Base-by-base conservation (phyloP, 306 rosid species). In the Gastrolobium bilobum region DNA sequence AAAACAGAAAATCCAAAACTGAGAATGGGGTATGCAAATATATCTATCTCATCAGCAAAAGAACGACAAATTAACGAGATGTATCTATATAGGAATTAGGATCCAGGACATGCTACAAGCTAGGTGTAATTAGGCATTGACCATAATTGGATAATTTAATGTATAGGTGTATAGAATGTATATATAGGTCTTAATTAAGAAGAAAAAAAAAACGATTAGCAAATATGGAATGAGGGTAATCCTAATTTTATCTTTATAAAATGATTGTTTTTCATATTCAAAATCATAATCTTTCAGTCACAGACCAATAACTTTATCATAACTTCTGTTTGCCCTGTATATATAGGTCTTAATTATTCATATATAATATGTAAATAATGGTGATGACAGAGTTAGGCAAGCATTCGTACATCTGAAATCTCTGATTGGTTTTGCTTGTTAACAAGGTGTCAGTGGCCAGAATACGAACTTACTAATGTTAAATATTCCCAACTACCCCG, bases 361-460 rank as follows among this genome's bases (percentile, higher is more conserved):
- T 14, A 31, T n/a, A 6, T 35, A 58, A 6, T 11, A 63, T 6
- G 52, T 38, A 43, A 46, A 7, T 20, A 20, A 20, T 37, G 39
- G 66, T 78, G 86, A 85, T 64, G 86, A 75, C 81, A 78, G 79
- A 4, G 10, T 40, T 43, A 10, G 48, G 29, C 4, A 11, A 34
- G 1, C 39, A 54, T 1, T 46, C 14, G 1, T 7, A n/a, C 5
- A 4, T 64, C 52, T 73, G 76, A 78, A 48, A 64, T 57, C 31
- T 50, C 43, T 81, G 81, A 46, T 38, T 52, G 46, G 38, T 69
- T 73, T 82, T 86, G 79, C 86, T 79, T 86, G 84, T 82, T 74
- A 70, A 75, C 71, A 86, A 86, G 86, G 57, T 78, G 75, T 79
- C 89, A 82, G 88, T 75, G 11, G 13, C 0, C 74, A 66, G 78